Evolutionary conservation across 2,329 filamentous ascomycete species (phyloP), one percentile per base, ranked within the genome.

Genomic region (Penicillium glabrum): DNA sequence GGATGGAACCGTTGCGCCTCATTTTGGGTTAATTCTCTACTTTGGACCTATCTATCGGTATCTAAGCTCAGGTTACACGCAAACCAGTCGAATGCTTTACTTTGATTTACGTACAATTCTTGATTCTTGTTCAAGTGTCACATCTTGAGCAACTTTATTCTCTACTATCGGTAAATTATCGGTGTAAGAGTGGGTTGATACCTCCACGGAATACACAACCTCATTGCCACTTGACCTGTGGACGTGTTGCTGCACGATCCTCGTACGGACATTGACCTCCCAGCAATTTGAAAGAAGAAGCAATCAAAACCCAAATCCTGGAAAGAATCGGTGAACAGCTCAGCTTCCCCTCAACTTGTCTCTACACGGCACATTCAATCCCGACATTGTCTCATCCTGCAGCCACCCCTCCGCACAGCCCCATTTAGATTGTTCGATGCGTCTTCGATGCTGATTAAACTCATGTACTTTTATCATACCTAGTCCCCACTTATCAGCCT

Each of bases 391-490:
- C 59, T 58, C 52, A 63, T 48, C 56, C 52, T 59, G 53, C 62
- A 63, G 56, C 56, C 57, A 57, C 50, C 47, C 45, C 33, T 53
- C 57, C 61, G 44, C 56, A 59, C 57, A 60, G 62, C 62, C 61
- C 58, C 63, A 48, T 53, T 57, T 35, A 26, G 51, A 57, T 62
- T 50, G 61, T 70, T 70, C 67, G 65, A 69, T 69, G 67, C 69
- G 60, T 67, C 66, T 70, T 70, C 69, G 61, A 66, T 69, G 60
- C 66, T 64, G 60, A 41, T 48, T 50, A 41, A 47, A 51, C 46
- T 51, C 46, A 52, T 31, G 41, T 48, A 39, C 49, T 46, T 37
- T 54, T 44, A 39, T 53, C 37, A 37, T 54, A 35, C 29, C 19
- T 10, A 21, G 23, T 41, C 29, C 51, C 45, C 46, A 45, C 55